Evolutionary conservation across 1,284 basidiomycete genomes (phyloP), one percentile per base, ranked within the genome.

Genomic region (Apiotrichum mycotoxinovorans): DNA sequence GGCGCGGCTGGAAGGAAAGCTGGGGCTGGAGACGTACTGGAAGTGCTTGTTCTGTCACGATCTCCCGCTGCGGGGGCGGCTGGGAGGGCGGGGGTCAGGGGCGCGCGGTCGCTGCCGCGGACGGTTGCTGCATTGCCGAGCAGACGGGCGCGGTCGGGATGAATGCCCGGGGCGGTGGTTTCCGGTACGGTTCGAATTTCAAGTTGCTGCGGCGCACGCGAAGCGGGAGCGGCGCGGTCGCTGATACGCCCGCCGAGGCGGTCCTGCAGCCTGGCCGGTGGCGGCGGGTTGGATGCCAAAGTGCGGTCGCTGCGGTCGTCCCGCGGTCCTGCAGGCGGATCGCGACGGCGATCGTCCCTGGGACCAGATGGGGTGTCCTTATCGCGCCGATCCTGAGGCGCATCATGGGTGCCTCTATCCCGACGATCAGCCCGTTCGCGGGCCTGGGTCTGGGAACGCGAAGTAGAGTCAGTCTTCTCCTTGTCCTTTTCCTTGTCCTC

Each of bases 1-100:
- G 40, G 40, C 40, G 40, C 40, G 46, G 46, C 46, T 48, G 46
- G 46, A 11, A 11, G 22, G 3, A 48, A 17, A 33, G 44, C 23
- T 46, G 46, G 46, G 20, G 44, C 23, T 46, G 46, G 46, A 48
- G 20, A 48, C 46, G 46, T 48, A 48, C 46, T 48, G 46, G 44
- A 46, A 15, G 35, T 15, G 27, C 11, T 48, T 30, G 30, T 30
- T 48, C 46, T 48, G 33, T 15, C 17, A 33, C 25, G 5, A 30
- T 46, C 42, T 38, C 20, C 43, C 25, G 25, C 43, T 27, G 15
- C 11, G 46, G 46, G 18, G 5, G 20, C 30, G 10, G 14, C 18
- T 33, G 22, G n/a, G 2, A 20, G 44, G 44, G 18, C 18, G 9
- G 17, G 27, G 33, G 20, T 35, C 46, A 30, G 12, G 20, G 40